Evolutionary conservation across 2,329 filamentous ascomycete species (phyloP), one percentile per base, ranked within the genome.

Genomic region (Ceratocystis alfenasii): DNA sequence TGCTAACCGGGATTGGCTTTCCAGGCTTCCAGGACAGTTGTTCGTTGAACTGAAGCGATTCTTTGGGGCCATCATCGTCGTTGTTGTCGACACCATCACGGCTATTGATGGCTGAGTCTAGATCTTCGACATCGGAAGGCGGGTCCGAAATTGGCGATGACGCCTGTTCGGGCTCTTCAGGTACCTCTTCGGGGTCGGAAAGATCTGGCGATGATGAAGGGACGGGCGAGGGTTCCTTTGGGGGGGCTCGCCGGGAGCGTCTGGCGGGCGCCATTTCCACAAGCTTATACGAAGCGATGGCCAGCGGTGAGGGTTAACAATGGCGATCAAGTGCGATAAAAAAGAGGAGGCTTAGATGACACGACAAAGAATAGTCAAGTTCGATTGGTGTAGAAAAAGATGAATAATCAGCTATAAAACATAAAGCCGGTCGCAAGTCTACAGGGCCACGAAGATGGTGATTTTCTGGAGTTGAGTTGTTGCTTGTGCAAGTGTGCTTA

Each of bases 21-120:
- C 93, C 94, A 55, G 92, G 90, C 73, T 88, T 88, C 89, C 94
- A 96, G 74, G 90, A 89, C 66, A 99, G 80, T 69, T 90, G 81
- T 73, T 96, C 87, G 72, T 92, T 84, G 80, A 97, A 97, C 70
- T 85, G 79, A 61, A 99, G 83, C 66, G 74, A 44, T 62, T 65
- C 61, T 22, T 36, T 45, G 33, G 64, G 64, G 28, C 60, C 66
- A 25, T 62, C 76, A 55, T 70, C 72, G 17, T 20, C 55, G 67
- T 72, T 69, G 64, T 74, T 72, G 64, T 69, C 67, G 30, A 15
- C 36, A 12, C 36, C 36, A 41, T 41, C 10, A 41, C 10, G 36
- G 12, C 71, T 68, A 33, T 62, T 57, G 53, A 45, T 44, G n/a
- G 57, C 66, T 15, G 50, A 50, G 17, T 50, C 62, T 30, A 50